Conservation (phyloP, 768 basidiomycete genomes). For the Trametes meyenii region DNA sequence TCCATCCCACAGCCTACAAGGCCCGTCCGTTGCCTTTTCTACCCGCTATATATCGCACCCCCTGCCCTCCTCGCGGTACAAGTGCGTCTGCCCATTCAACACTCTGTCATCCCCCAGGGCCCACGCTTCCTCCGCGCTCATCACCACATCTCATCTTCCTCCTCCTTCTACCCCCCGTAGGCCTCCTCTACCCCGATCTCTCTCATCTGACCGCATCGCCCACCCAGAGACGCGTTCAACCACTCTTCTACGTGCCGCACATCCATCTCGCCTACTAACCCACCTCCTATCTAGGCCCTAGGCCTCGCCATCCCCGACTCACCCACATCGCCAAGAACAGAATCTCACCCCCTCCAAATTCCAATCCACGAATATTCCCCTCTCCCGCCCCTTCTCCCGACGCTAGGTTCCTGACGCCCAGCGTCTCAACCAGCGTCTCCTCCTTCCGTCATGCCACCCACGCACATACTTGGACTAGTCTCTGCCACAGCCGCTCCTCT, state of each 20-base stretch:
- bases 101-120: no score
- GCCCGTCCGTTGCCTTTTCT: not conserved
- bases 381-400: not conserved
- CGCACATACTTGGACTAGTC: no score
- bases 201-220: not conserved
- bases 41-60: no score
- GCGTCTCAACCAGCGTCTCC: not conserved
- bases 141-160: no score
- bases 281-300: no score
- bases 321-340: not conserved
- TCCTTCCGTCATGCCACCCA: no score
- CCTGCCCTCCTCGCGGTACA: no score
- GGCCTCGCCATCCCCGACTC: not conserved
- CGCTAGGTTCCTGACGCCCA: not conserved
- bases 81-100: no score
- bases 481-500: no score
- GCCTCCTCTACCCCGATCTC: no score
- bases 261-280: not conserved
- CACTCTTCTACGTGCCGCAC: not conserved
- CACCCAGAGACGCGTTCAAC: no score
- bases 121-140: constrained; percentile 3
- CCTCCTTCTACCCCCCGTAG: no score
- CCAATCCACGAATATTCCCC: not conserved
- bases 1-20: not conserved
- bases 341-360: not conserved